Conservation (phyloP, 31 red algal genomes). For the Pterothamnion heteromorphum region DNA sequence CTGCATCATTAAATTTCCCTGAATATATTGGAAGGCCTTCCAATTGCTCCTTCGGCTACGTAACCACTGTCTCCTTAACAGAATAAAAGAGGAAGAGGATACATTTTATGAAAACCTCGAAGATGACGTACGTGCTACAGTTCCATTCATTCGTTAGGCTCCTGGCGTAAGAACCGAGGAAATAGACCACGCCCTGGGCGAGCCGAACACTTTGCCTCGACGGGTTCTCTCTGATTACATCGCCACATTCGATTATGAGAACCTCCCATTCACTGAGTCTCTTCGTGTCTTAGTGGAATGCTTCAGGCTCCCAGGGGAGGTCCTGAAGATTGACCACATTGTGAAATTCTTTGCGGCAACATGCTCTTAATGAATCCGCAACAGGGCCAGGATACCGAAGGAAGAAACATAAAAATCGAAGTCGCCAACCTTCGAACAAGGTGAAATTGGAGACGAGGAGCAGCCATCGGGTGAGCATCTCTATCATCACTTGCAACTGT, state of each 20-base stretch:
- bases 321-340: conserved; percentile 98
- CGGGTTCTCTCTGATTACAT: conserved; percentile 70
- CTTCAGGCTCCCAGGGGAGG: conserved; percentile 96
- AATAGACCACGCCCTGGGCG: conserved; percentile 83
- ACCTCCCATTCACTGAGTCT: conserved; percentile 65
- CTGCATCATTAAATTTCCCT: too few species aligned
- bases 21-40: too few species aligned
- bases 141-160: conserved; percentile 73
- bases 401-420: neutral
- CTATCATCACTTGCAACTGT: too few species aligned
- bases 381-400: neutral
- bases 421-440: neutral
- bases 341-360: conserved; percentile 88
- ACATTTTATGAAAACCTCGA: conserved; percentile 57
- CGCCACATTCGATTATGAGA: conserved; percentile 66
- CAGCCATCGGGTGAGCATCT: too few species aligned
- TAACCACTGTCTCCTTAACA: conserved; percentile 45
- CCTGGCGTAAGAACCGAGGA: conserved; percentile 79
- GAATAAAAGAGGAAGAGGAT: neutral
- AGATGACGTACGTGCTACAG: conserved; percentile 59
- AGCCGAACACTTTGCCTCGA: conserved; percentile 75
- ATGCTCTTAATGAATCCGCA: conserved; percentile 54
- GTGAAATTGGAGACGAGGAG: too few species aligned
- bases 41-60: conserved; percentile 52
- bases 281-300: conserved; percentile 89